phyloP scores from a whole-genome alignment of 192 early-diverging fungal genomes.

The Funneliformis mosseae region DNA sequence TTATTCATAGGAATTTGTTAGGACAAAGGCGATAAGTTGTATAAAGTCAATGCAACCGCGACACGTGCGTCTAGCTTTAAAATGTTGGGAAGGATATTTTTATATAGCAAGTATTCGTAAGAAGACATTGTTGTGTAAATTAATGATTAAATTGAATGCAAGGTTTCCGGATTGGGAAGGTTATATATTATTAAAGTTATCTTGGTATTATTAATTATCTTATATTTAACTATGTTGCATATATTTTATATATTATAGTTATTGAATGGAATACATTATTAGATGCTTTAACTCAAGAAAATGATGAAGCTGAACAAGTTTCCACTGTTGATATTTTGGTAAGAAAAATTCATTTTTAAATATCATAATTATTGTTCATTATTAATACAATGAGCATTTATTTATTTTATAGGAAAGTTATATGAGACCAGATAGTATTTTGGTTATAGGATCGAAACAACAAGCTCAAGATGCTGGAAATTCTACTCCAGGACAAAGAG shows the following conservation, averaged over 20 bases:
- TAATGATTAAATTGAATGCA: conserved; percentile 59
- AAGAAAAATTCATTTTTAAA: not conserved
- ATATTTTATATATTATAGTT: conserved; percentile 5
- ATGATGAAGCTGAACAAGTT: conserved; percentile 9
- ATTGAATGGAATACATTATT: conserved; percentile 31
- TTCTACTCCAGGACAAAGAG: conserved; percentile 24
- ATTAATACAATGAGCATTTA: not conserved
- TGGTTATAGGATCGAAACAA: conserved; percentile 31
- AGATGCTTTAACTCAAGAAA: conserved; percentile 25
- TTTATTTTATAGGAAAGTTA: conserved; percentile 28
- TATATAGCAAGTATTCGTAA: conserved; percentile 40
- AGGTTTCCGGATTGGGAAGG: conserved; percentile 58
- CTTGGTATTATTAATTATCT: not conserved
- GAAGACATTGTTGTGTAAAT: conserved; percentile 43
- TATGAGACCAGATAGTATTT: conserved; percentile 32
- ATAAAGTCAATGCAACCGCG: conserved; percentile 50
- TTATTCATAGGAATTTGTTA: conserved; percentile 49
- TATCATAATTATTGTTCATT: not conserved
- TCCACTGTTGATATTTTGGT: conserved; percentile 32
- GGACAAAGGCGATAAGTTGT: conserved; percentile 53
- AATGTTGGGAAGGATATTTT: conserved; percentile 63
- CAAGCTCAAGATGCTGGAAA: not conserved
- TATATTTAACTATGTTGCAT: not conserved
- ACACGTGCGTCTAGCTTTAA: conserved; percentile 52
- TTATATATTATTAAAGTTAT: not conserved